A percentile compares a stretch with the other conserved stretches of the same genome.
Conservation (phyloP, 176 grass and related monocot species). For the Avena sativa region DNA sequence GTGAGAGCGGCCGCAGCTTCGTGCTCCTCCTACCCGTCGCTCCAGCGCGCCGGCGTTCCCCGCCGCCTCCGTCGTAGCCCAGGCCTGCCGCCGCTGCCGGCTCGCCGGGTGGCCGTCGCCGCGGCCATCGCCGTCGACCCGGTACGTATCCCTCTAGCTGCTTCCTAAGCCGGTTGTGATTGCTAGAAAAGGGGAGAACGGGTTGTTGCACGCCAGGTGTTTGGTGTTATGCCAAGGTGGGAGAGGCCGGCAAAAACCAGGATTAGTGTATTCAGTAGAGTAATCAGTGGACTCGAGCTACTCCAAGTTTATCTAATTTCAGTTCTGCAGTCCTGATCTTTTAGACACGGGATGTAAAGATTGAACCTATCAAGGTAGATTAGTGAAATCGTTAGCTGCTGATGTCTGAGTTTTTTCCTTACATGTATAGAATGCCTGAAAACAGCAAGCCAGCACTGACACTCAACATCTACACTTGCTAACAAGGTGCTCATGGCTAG, state of each 20-base stretch:
- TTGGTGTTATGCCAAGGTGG: not conserved
- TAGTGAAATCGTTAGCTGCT: not conserved
- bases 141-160: slow-evolving; percentile 50
- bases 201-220: not conserved
- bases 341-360: not conserved
- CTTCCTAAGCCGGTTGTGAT: not conserved
- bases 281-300: not conserved
- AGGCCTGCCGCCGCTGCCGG: not conserved
- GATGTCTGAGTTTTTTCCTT: not conserved
- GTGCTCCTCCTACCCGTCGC: slow-evolving; percentile 30
- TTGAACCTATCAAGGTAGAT: not conserved
- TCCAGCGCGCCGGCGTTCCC: not conserved
- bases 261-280: not conserved
- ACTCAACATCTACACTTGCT: not conserved
- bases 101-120: slow-evolving; percentile 12
- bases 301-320: not conserved
- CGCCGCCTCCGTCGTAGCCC: not conserved
- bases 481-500: not conserved
- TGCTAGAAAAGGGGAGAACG: not conserved
- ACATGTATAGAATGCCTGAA: not conserved
- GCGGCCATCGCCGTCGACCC: slow-evolving; percentile 43
- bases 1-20: slow-evolving; percentile 13
- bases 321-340: not conserved
- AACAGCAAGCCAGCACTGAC: not conserved
- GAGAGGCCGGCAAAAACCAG: not conserved